These are phyloP conservation scores for Juglanconis oblonga DNA, from an alignment of 2,329 filamentous ascomycete genomes.

Conservation along the genomic window DNA sequence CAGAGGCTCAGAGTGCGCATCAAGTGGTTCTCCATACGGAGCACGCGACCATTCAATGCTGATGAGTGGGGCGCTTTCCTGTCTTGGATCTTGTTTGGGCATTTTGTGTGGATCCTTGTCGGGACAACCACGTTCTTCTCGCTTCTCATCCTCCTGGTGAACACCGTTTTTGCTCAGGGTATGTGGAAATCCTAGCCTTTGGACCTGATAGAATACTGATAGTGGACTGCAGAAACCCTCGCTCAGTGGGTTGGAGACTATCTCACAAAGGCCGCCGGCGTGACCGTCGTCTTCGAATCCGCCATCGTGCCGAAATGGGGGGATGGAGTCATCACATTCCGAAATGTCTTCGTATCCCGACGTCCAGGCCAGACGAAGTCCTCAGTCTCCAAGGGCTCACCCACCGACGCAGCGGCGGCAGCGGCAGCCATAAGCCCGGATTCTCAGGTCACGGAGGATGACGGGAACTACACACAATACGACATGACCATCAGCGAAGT, in stretches of 20 bases:
- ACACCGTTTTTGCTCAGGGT: conserved; percentile 95
- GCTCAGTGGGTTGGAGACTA: conserved; percentile 95
- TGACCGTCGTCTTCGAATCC: conserved; percentile 94
- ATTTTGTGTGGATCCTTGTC: conserved; percentile 92
- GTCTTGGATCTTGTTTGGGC: conserved; percentile 92
- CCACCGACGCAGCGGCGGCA: conserved; percentile 76
- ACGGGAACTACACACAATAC: conserved; percentile 97
- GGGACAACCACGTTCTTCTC: conserved; percentile 98
- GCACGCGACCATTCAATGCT: conserved; percentile 87
- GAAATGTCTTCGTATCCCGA: conserved; percentile 92
- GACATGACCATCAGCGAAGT: conserved; percentile 93
- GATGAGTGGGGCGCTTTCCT: conserved; percentile 96
- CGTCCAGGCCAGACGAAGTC: conserved; percentile 78
- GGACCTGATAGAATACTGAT: conserved; percentile 12
- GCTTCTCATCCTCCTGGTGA: conserved; percentile 83
- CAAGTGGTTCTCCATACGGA: conserved; percentile 97
- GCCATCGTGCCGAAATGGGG: conserved; percentile 96
- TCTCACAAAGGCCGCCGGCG: conserved; percentile 85
- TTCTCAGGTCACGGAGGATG: conserved; percentile 59
- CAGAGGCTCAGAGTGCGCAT: conserved; percentile 85
- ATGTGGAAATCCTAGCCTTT: conserved; percentile 25
- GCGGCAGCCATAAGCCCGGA: conserved; percentile 57
- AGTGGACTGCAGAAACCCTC: conserved; percentile 66
- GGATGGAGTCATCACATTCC: conserved; percentile 92
- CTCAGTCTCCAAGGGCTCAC: conserved; percentile 89